Evolutionary conservation across 2,329 filamentous ascomycete species (phyloP).

Genomic region (Nemania sp.): DNA sequence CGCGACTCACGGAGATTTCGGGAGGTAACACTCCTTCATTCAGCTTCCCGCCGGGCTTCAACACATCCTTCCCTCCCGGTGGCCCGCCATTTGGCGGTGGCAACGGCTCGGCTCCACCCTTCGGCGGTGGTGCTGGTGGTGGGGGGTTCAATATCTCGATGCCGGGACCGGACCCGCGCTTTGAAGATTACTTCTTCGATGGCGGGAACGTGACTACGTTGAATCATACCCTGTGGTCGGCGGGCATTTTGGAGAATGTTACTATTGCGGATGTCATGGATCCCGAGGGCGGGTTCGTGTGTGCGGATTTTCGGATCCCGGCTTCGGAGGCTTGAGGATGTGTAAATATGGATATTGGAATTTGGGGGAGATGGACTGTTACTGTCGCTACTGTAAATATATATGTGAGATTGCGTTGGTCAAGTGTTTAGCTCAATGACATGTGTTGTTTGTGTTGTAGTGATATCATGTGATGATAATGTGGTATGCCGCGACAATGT

Average conservation of each 20-base stretch:
- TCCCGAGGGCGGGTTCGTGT: slow-evolving; percentile 27
- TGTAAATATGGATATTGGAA: no score
- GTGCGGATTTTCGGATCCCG: no score
- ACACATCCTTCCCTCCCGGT: background rate
- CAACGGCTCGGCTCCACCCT: slow-evolving; percentile 10
- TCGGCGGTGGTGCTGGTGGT: slow-evolving; percentile 3
- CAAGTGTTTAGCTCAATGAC: no score
- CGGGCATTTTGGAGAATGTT: slow-evolving; percentile 31
- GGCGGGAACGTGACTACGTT: slow-evolving; percentile 33
- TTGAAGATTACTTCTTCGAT: slow-evolving; percentile 34
- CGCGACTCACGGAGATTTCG: slow-evolving; percentile 29
- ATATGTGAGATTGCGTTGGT: no score
- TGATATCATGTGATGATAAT: no score
- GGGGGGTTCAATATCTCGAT: slow-evolving; percentile 5
- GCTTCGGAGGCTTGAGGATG: no score
- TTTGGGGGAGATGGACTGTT: no score
- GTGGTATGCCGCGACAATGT: no score
- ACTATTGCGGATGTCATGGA: slow-evolving; percentile 37
- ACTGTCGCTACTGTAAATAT: no score
- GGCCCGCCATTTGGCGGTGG: slow-evolving; percentile 3
- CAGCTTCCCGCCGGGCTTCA: slow-evolving; percentile 7
- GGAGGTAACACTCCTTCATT: slow-evolving; percentile 35
- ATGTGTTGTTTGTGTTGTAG: no score
- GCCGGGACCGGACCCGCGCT: slow-evolving; percentile 23
- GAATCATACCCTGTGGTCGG: slow-evolving; percentile 36